Base-by-base conservation (phyloP, 345 rosid genomes). In the Garcia nutans region DNA sequence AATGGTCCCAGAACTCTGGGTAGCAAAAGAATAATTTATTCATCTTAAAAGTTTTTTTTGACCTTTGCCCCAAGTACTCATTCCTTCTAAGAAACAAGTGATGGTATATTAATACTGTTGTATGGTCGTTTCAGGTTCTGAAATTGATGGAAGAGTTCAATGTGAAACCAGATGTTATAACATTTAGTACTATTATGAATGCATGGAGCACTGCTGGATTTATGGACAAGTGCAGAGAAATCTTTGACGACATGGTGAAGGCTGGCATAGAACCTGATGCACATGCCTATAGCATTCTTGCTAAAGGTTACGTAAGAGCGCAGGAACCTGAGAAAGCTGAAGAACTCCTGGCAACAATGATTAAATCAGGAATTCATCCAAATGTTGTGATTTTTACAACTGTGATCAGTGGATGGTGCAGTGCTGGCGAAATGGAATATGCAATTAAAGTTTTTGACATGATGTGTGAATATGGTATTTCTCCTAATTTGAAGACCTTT, bases 201-300 rank as follows among this genome's bases (percentile, higher is more conserved):
- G 89, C 88, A 23, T 89, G 93, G 93, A 89, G 93, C 85, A 84
- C 89, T 31, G 91, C 90, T 17, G 93, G 93, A 57, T 88, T 76
- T 73, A 89, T 89, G 90, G 84, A 81, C 72, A 89, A 85, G 79
- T 87, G 91, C 75, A 81, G 84, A 61, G 86, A 86, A 78, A 84
- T 86, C 68, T 89, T 88, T 67, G 83, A 89, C 81, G 87, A 87
- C 79, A 87, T 87, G 91, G 77, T 82, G 63, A 84, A 84, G 57
- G 87, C 91, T 42, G 89, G 91, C 24, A 80, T 87, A 72, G 75
- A 84, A 76, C 89, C 91, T 70, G 91, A 89, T 45, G 85, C 79
- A 23, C 88, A 87, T 74, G 85, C 87, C 65, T 86, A 85, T 70
- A 85, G 88, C 83, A 89, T 87, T 82, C 80, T 89, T 62, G 91